Conservation (phyloP, 139 green algal genomes). For the Chlorella ohadii region DNA sequence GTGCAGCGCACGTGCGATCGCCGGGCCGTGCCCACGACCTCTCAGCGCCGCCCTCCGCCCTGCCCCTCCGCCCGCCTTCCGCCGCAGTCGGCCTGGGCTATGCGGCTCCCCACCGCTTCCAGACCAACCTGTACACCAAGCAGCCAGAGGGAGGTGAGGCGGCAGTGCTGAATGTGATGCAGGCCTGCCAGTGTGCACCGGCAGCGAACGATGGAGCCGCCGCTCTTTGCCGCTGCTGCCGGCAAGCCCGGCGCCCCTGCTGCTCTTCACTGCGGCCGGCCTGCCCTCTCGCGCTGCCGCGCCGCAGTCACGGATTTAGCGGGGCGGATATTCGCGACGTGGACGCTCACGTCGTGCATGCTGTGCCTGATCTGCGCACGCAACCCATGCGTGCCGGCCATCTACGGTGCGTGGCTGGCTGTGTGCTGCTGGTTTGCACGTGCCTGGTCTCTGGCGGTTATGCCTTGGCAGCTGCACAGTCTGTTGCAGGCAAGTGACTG, state of each 20-base stretch:
- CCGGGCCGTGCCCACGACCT: background rate
- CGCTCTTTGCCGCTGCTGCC: too few species aligned
- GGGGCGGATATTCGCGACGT: slow-evolving; percentile 84
- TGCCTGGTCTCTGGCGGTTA: too few species aligned
- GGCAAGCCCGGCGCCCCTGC: too few species aligned
- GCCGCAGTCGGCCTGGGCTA: slow-evolving; percentile 81
- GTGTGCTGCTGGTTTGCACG: background rate
- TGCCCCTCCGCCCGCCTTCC: background rate
- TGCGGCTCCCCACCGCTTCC: slow-evolving; percentile 66
- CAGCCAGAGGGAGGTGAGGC: slow-evolving; percentile 67
- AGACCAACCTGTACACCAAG: slow-evolving; percentile 73
- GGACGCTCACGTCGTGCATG: slow-evolving; percentile 82
- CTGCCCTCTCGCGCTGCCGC: background rate
- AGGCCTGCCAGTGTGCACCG: background rate
- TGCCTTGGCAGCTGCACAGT: too few species aligned
- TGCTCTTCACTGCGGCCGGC: too few species aligned
- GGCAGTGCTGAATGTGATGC: background rate
- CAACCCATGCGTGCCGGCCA: slow-evolving; percentile 68
- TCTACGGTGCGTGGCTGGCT: slow-evolving; percentile 70
- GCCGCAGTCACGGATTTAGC: slow-evolving; percentile 79
- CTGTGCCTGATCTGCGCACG: slow-evolving; percentile 85
- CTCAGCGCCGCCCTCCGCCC: background rate
- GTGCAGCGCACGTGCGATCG: background rate
- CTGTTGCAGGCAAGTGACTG: too few species aligned
- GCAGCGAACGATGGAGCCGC: too few species aligned